Evolutionary conservation across 1,284 basidiomycete species (phyloP), one percentile per base, ranked within the genome.

Genomic region (Cutaneotrichosporon cavernicola): DNA sequence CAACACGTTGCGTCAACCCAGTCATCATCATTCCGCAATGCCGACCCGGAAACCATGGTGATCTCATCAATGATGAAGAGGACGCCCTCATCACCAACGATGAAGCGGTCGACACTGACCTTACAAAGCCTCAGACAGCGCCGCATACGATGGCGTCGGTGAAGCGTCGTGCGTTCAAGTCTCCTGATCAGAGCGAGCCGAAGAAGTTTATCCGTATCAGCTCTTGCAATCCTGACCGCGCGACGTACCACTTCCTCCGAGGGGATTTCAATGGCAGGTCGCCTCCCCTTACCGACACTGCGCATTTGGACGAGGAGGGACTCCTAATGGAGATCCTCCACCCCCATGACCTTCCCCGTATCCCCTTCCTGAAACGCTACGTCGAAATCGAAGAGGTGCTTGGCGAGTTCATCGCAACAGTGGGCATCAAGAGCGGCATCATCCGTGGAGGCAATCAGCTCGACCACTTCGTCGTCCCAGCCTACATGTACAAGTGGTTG

Each of bases 401-500:
- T n/a, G 49, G 49, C 13, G 14, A n/a, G 9, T 10, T 49, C 4
- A 13, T 63, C 10, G 26, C 38, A 6, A n/a, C 34, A 2, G 16
- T 49, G 10, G 51, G 32, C 22, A 9, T 13, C 38, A 36, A 36
- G 36, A 36, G 18, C 43, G n/a, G 43, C 43, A 14, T 36, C 16
- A 21, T 47, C 16, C n/a, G 43, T 47, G 18, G 30, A 38, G 34
- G 32, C 4, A 32, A 11, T 6, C 21, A 30, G 21, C 50, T 22
- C 22, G 10, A 55, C 9, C 10, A 32, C 8, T 43, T 31, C n/a
- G 32, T 56, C 21, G 56, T 63, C 9, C 62, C 62, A 26, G 30
- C 47, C 14, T 63, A 63, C 56, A 32, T 63, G 50, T 63, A 55
- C 62, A 53, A 16, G 61, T 62, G 31, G 36, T 36, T 36, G 30